These are phyloP conservation scores for Beauveria sp. DNA, from an alignment of 2,329 filamentous ascomycete genomes.

Conservation along the genomic window DNA sequence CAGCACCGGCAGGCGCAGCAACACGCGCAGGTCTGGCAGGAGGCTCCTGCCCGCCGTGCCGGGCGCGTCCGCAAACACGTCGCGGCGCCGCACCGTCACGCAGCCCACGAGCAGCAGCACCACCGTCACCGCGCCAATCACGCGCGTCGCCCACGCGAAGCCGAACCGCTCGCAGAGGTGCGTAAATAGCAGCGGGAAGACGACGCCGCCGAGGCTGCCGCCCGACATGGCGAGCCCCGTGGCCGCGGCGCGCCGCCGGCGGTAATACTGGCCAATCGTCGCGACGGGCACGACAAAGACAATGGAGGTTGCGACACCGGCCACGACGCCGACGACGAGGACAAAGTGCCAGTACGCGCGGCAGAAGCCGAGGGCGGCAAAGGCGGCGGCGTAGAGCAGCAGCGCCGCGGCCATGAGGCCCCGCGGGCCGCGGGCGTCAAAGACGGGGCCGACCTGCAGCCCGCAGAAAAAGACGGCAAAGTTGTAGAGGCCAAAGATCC, in stretches of 20 bases:
- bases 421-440: constrained; percentile 58
- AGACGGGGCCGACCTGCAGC: constrained; percentile 60
- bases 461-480: constrained; percentile 63
- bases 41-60: constrained; percentile 32
- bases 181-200: constrained; percentile 43
- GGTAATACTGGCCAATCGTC: constrained; percentile 71
- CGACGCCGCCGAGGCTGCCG: constrained; percentile 52
- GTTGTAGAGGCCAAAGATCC: constrained; percentile 63
- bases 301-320: constrained; percentile 10
- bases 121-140: constrained; percentile 38
- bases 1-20: constrained; percentile 41
- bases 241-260: constrained; percentile 60
- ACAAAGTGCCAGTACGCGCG: constrained; percentile 17
- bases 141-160: constrained; percentile 38
- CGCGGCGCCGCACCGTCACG: background rate
- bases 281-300: constrained; percentile 36
- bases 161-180: constrained; percentile 34
- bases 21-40: constrained; percentile 52
- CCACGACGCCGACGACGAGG: constrained; percentile 12
- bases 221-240: constrained; percentile 69
- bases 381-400: constrained; percentile 9
- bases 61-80: constrained; percentile 40
- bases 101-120: constrained; percentile 36
- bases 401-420: constrained; percentile 37
- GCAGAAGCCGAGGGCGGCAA: constrained; percentile 12